These are phyloP conservation scores for Pseudopyricularia javanii DNA, from an alignment of 2,329 filamentous ascomycete species.

Conservation along the genomic window DNA sequence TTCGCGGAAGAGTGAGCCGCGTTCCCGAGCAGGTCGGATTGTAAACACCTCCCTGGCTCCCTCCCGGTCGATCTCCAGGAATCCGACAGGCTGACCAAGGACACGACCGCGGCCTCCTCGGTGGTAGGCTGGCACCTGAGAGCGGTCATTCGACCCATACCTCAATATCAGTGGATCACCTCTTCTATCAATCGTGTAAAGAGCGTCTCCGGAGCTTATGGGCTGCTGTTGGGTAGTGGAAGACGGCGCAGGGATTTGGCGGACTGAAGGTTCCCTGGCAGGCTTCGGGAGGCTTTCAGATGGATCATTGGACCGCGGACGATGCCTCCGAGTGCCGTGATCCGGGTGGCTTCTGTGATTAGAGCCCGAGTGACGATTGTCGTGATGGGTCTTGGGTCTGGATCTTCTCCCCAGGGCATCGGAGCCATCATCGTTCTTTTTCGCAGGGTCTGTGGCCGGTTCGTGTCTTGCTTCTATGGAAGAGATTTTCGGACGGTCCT, in stretches of 20 bases:
- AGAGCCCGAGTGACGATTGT: background rate
- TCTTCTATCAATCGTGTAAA: slow-evolving; percentile 56
- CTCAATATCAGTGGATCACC: slow-evolving; percentile 66
- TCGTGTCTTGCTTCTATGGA: background rate
- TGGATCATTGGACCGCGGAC: background rate
- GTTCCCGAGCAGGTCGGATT: slow-evolving; percentile 30
- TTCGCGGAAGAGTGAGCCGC: slow-evolving; percentile 26
- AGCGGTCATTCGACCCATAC: slow-evolving; percentile 64
- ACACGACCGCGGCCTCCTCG: slow-evolving; percentile 57
- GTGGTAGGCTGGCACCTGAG: slow-evolving; percentile 58
- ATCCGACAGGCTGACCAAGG: slow-evolving; percentile 52
- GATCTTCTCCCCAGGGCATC: background rate
- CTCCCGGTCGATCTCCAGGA: slow-evolving; percentile 55
- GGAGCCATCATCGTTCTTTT: background rate
- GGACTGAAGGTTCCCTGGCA: background rate
- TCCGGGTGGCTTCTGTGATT: background rate
- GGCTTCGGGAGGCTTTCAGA: background rate
- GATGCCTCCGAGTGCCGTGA: background rate
- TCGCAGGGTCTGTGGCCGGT: background rate
- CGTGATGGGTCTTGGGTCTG: background rate
- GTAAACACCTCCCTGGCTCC: slow-evolving; percentile 43
- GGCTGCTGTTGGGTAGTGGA: background rate
- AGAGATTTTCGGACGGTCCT: background rate
- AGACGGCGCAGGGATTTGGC: background rate
- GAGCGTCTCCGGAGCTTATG: background rate